Base-by-base conservation (phyloP, 352 stramenopile genomes). In the Pythium brassicae region DNA sequence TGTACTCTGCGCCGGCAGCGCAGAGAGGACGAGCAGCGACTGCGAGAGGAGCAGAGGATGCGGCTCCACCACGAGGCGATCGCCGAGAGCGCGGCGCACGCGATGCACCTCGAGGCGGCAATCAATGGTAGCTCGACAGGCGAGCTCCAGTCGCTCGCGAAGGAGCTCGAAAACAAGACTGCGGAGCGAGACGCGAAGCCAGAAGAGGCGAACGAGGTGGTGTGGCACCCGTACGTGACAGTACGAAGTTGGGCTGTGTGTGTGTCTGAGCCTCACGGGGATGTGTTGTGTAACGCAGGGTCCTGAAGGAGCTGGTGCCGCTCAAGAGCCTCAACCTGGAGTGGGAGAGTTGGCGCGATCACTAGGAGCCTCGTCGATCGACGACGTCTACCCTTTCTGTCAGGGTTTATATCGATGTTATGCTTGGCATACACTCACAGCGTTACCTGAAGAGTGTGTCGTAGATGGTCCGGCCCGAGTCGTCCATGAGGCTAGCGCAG, bases 271-370 rank as follows among this genome's bases (percentile, higher is more conserved):
- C 25, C 25, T 58, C 2, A n/a, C n/a, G n/a, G n/a, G n/a, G n/a
- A n/a, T n/a, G n/a, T n/a, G n/a, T n/a, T 32, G n/a, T 50, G 47
- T 19, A 48, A 8, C 15, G 22, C 49, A 93, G 83, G 6, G 77
- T 93, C 43, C 67, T 87, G 12, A 78, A 79, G 25, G 83, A 93
- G 52, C 66, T 93, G 14, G 80, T 93, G 51, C 83, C 83, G 27
- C 56, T 93, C 27, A 74, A 86, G 61, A 91, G 78, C 53, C 63
- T 91, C 32, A 93, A 89, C 55, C 63, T 89, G 44, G 78, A 89
- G 64, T 90, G 80, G 74, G 83, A 93, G 65, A 76, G 76, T 52
- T 93, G 83, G 83, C 80, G 83, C 63, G 83, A 93, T 49, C 83
- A 93, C 52, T 92, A 49, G 22, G 5, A 35, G 29, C 29, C 29